These are phyloP conservation scores for Penstemon davidsonii DNA, from an alignment of 257 asterid species.

Conservation along the genomic window DNA sequence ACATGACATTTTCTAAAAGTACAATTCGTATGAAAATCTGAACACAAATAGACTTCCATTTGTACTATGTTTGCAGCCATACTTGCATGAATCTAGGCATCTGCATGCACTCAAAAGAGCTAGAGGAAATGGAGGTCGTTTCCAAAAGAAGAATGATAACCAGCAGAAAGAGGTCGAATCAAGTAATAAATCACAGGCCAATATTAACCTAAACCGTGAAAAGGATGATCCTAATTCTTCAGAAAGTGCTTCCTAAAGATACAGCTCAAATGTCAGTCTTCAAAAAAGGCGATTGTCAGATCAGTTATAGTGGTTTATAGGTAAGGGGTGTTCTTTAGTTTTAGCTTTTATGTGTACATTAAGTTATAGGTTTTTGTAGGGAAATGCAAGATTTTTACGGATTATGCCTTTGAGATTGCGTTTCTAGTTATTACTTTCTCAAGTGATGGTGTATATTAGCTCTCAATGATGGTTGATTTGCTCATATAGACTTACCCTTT, in stretches of 20 bases:
- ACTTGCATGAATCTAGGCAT: constrained; percentile 94
- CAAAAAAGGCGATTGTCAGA: neutral
- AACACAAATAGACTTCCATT: constrained; percentile 6
- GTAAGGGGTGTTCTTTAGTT: constrained; percentile 23
- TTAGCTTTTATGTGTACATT: constrained; percentile 41
- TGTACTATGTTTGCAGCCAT: constrained; percentile 63
- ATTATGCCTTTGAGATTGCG: constrained; percentile 28
- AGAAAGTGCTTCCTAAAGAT: constrained; percentile 45
- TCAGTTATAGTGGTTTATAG: constrained; percentile 28
- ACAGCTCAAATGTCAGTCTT: constrained; percentile 26
- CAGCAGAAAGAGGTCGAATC: constrained; percentile 47
- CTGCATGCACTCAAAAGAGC: constrained; percentile 86
- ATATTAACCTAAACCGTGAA: constrained; percentile 44
- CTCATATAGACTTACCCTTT: constrained; percentile 10
- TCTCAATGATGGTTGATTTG: constrained; percentile 28
- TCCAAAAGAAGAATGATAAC: constrained; percentile 69
- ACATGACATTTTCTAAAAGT: constrained; percentile 1
- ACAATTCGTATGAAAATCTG: neutral
- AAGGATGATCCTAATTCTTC: constrained; percentile 35
- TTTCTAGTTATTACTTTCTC: constrained; percentile 21
- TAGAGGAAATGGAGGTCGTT: constrained; percentile 88
- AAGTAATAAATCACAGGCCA: constrained; percentile 42
- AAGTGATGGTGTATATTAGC: constrained; percentile 28
- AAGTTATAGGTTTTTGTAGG: constrained; percentile 50
- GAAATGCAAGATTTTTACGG: constrained; percentile 33